These are phyloP conservation scores for Halocafeteria seosinensis DNA, from an alignment of 108 stramenopile genomes.

Conservation along the genomic window DNA sequence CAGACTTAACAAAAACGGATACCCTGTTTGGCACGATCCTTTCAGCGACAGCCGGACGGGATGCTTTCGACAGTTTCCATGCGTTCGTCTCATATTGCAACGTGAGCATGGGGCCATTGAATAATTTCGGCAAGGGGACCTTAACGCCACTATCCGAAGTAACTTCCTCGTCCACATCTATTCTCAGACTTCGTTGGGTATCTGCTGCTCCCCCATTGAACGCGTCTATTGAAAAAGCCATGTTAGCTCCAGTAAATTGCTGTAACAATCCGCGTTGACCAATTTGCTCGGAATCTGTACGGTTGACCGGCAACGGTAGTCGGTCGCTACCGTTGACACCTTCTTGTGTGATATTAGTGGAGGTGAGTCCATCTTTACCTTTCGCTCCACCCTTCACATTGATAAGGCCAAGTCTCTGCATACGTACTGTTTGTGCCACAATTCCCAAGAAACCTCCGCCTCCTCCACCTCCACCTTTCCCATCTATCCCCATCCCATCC, in stretches of 20 bases:
- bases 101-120: slow-evolving; percentile 3
- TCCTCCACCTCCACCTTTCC: slow-evolving; percentile 46
- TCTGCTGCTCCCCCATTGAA: slow-evolving; percentile 20
- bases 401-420: too few species aligned
- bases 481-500: slow-evolving; percentile 13
- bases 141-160: neutral
- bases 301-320: too few species aligned
- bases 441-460: slow-evolving; percentile 53
- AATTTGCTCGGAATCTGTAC: too few species aligned
- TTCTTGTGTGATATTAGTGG: too few species aligned
- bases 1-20: too few species aligned
- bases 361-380: too few species aligned
- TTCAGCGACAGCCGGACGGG: too few species aligned
- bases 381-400: too few species aligned
- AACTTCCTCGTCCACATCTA: neutral
- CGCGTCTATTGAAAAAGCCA: slow-evolving; percentile 15
- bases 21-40: neutral
- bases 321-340: too few species aligned
- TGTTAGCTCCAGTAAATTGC: too few species aligned
- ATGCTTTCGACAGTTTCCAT: neutral
- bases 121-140: neutral
- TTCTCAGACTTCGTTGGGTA: neutral
- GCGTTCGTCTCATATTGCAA: neutral
- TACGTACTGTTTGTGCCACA: slow-evolving; percentile 37
- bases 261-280: too few species aligned